Evolutionary conservation across 2,329 filamentous ascomycete genomes (phyloP).

Genomic region (Phaeoacremonium minimum): DNA sequence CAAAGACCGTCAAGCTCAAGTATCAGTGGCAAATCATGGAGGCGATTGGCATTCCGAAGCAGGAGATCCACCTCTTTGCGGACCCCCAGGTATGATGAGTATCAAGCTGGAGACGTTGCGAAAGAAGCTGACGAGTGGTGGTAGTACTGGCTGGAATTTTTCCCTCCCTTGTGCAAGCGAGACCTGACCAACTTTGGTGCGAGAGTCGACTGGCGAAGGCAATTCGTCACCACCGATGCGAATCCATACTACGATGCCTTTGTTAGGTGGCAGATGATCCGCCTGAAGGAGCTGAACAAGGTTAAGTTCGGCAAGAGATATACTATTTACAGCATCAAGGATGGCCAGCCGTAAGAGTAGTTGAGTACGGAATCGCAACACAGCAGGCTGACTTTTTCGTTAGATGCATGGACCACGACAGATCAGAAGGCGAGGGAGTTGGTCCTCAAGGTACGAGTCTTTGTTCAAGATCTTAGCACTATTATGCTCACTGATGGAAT

Average conservation of each 20-base stretch:
- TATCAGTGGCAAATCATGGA: constrained; percentile 93
- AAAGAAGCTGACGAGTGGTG: too few species aligned
- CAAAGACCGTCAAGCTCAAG: constrained; percentile 89
- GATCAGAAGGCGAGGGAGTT: constrained; percentile 34
- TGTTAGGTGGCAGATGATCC: constrained; percentile 95
- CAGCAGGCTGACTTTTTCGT: constrained; percentile 36
- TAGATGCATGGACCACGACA: constrained; percentile 46
- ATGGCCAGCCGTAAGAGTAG: constrained; percentile 68
- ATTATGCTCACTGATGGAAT: constrained; percentile 82
- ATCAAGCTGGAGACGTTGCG: constrained; percentile 12
- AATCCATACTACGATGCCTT: constrained; percentile 98
- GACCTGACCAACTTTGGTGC: constrained; percentile 83
- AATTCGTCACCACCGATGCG: constrained; percentile 90
- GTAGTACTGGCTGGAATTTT: constrained; percentile 89
- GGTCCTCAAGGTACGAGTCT: constrained; percentile 34
- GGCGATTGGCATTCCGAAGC: constrained; percentile 77
- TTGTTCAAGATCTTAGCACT: constrained; percentile 79
- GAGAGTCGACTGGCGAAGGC: constrained; percentile 87
- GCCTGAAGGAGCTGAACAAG: constrained; percentile 82
- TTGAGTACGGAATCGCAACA: constrained; percentile 22
- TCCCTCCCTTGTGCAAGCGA: constrained; percentile 74
- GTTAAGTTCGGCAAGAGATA: constrained; percentile 86
- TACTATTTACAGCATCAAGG: constrained; percentile 89
- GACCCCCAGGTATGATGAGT: constrained; percentile 70
- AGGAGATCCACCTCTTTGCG: constrained; percentile 91